These are phyloP conservation scores for Saccharomyces hybrid DNA, from an alignment of 1,139 yeast species.

Conservation along the genomic window DNA sequence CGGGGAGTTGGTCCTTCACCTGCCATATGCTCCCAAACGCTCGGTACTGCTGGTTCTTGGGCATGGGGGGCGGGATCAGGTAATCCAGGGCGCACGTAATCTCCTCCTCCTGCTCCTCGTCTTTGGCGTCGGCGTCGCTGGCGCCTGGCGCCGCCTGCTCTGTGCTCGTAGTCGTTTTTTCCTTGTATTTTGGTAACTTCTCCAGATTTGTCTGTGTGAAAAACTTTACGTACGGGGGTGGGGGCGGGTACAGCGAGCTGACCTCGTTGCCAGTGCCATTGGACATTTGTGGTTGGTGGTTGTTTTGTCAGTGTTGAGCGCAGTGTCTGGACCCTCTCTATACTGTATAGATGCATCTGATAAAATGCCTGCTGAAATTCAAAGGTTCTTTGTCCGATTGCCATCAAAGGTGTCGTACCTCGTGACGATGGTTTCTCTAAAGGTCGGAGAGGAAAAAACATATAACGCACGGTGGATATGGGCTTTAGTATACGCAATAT, in stretches of 20 bases:
- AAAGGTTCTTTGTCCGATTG: neutral
- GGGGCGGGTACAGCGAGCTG: conserved; percentile 76
- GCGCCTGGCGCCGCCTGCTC: neutral
- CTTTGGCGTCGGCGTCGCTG: conserved; percentile 9
- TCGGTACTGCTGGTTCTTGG: conserved; percentile 53
- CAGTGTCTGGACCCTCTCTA: neutral
- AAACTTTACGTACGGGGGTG: conserved; percentile 65
- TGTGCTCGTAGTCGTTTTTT: conserved; percentile 4
- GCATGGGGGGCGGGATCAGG: conserved; percentile 60
- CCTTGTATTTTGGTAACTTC: conserved; percentile 32
- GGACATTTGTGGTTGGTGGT: neutral
- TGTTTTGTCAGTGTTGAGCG: neutral
- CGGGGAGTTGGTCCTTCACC: conserved; percentile 56
- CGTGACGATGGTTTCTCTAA: neutral
- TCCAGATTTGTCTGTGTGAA: conserved; percentile 57
- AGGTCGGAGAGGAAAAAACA: neutral
- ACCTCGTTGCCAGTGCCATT: conserved; percentile 29
- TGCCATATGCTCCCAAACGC: conserved; percentile 84
- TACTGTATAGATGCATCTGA: neutral
- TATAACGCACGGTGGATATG: neutral
- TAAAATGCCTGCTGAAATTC: neutral
- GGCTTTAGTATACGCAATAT: neutral
- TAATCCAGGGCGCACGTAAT: conserved; percentile 37
- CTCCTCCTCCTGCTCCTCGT: conserved; percentile 17
- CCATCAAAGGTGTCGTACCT: neutral